Base-by-base conservation (phyloP, 257 asterid species). In the Penstemon barbatus region DNA sequence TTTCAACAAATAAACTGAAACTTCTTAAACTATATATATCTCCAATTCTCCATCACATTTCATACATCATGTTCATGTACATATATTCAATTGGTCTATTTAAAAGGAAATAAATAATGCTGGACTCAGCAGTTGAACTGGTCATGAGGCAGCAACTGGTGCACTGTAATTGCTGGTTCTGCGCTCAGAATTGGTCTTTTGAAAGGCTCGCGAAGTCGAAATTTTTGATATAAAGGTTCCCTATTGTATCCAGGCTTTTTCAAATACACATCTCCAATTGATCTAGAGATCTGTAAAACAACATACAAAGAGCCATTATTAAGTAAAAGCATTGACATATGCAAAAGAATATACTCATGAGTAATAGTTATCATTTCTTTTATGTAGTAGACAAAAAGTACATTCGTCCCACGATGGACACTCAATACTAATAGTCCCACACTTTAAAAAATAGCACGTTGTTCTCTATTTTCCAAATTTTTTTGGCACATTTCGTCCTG, bases 261-360 rank as follows among this genome's bases (percentile, higher is more conserved):
- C 70, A 86, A 69, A 71, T 86, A 86, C 67, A 86, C 86, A 10
- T 86, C 92, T 72, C 92, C 92, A 37, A 86, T 86, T 48, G 92
- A 86, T 67, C 87, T 84, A 38, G 92, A 82, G 67, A 82, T 55
- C 87, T 85, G 84, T 37, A 71, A 68, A 66, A 56, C 12, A 46
- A 70, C 76, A 66, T 48, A 62, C 45, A 36, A 54, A 41, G 48
- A 55, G 36, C 40, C 18, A 50, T 4, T 41, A 39, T 25, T 57
- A 18, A 65, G 44, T 45, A 15, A 8, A 41, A 56, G 44, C 15
- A 13, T 53, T 50, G 61, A 37, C 38, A 55, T 37, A 56, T 37
- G 66, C 76, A 55, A 9, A 55, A n/a, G 42, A 45, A 33, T 56
- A 56, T 38, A 41, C 68, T 51, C 46, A 25, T 25, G 44, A 4